Percentiles rank a stretch among this genome's conserved stretches.
Evolutionary conservation across 768 basidiomycete species (phyloP).

Genomic region (Serendipita sp.): DNA sequence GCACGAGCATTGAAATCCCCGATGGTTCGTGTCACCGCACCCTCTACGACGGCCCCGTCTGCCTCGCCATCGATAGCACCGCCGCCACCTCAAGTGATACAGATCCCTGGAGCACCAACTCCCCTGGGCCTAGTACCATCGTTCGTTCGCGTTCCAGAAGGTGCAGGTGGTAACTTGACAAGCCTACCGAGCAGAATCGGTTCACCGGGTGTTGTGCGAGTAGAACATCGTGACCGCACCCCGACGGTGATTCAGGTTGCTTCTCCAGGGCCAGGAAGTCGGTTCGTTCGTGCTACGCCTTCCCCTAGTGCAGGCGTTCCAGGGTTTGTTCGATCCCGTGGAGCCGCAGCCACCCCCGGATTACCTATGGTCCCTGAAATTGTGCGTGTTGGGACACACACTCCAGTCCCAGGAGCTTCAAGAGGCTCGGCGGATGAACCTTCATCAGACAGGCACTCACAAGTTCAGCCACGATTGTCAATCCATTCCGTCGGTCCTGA

Average conservation of each 20-base stretch:
- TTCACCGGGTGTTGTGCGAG: background rate
- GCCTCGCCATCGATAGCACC: background rate
- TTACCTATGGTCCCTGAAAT: background rate
- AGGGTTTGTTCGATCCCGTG: slow-evolving; percentile 1
- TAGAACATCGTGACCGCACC: background rate
- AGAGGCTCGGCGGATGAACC: background rate
- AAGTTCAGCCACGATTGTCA: background rate
- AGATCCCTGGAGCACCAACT: background rate
- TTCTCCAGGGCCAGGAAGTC: slow-evolving; percentile 5
- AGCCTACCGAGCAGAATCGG: background rate
- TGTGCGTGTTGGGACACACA: slow-evolving; percentile 5
- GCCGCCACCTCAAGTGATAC: background rate
- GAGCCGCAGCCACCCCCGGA: slow-evolving; percentile 4
- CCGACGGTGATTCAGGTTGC: slow-evolving; percentile 2
- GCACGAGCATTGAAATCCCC: background rate
- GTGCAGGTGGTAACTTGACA: background rate
- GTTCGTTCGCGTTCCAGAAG: background rate
- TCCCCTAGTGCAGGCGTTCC: background rate
- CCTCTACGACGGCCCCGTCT: background rate
- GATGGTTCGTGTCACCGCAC: background rate
- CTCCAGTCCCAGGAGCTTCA: slow-evolving; percentile 3
- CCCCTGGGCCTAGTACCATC: background rate
- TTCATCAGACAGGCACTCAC: background rate
- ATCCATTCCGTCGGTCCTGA: slow-evolving; percentile 2
- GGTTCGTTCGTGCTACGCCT: background rate